Evolutionary conservation across 208 protist genomes (phyloP).

Genomic region (Trypanosoma platydactyli): DNA sequence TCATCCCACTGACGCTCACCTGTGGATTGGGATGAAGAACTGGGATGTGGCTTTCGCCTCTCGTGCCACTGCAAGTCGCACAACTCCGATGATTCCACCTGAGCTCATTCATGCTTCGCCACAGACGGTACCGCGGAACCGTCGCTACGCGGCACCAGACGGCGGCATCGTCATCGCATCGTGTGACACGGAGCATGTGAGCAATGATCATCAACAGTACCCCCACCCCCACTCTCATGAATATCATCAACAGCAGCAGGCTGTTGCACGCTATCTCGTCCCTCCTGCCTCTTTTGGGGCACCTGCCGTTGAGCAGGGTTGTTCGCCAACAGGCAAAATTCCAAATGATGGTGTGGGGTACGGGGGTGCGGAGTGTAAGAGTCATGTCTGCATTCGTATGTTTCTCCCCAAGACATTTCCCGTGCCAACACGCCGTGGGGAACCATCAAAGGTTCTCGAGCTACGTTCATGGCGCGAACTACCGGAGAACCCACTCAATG

Average conservation of each 20-base stretch:
- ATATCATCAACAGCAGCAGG: neutral
- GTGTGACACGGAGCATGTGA: neutral
- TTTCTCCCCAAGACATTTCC: conserved; percentile 14
- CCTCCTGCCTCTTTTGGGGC: neutral
- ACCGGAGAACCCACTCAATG: conserved; percentile 28
- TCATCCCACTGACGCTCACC: neutral
- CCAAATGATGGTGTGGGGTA: neutral
- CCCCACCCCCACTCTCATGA: neutral
- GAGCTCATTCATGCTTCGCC: neutral
- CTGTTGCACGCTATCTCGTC: neutral
- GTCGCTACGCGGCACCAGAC: conserved; percentile 18
- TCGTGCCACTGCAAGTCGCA: neutral
- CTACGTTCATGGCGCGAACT: conserved; percentile 28
- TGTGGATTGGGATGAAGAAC: neutral
- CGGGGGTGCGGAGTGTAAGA: neutral
- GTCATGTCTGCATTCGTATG: conserved; percentile 7
- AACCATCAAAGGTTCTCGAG: neutral
- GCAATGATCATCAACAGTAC: neutral
- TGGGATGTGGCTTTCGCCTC: neutral
- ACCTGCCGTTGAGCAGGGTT: neutral
- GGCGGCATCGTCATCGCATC: neutral
- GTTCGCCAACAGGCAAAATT: neutral
- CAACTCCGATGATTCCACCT: conserved; percentile 2
- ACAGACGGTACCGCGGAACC: neutral
- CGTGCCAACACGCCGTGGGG: neutral